phyloP scores from a whole-genome alignment of 805 yeast genomes.

The Pichia pseudocactophila region DNA sequence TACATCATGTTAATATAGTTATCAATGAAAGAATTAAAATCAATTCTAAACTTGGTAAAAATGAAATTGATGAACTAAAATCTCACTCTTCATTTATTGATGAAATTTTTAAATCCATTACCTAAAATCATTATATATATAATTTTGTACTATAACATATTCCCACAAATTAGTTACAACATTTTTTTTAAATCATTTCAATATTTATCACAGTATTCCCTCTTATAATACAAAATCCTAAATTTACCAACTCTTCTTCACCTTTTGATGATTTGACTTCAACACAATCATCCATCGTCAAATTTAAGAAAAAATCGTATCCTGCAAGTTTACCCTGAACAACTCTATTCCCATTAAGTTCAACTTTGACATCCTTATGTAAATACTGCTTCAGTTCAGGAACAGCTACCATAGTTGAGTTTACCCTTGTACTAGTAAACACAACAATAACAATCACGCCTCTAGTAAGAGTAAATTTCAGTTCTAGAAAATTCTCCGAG shows the following conservation, averaged over 20 bases:
- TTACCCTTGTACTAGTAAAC: neutral
- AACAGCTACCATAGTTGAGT: constrained; percentile 24
- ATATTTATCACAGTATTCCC: constrained; percentile 46
- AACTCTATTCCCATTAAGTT: constrained; percentile 69
- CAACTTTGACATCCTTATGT: constrained; percentile 66
- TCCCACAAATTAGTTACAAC: too few relatives aligned
- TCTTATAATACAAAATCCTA: constrained; percentile 36
- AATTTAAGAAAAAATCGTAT: constrained; percentile 50
- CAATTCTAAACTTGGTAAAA: neutral
- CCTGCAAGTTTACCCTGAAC: constrained; percentile 80
- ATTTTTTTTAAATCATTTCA: constrained; percentile 28
- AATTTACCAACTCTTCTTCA: constrained; percentile 14
- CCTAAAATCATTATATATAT: neutral
- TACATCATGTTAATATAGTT: constrained; percentile 8
- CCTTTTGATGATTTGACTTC: constrained; percentile 6
- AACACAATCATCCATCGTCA: constrained; percentile 23
- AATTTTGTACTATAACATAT: too few relatives aligned
- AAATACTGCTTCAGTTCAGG: constrained; percentile 48
- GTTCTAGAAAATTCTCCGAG: constrained; percentile 7
- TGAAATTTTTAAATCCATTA: constrained; percentile 9
- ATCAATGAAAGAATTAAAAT: constrained; percentile 9
- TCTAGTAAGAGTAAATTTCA: neutral
- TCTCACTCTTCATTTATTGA: constrained; percentile 7
- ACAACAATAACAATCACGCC: neutral
- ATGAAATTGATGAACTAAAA: neutral